Conservation (phyloP, 2,329 filamentous ascomycete species). For the Hypomyces perniciosus region DNA sequence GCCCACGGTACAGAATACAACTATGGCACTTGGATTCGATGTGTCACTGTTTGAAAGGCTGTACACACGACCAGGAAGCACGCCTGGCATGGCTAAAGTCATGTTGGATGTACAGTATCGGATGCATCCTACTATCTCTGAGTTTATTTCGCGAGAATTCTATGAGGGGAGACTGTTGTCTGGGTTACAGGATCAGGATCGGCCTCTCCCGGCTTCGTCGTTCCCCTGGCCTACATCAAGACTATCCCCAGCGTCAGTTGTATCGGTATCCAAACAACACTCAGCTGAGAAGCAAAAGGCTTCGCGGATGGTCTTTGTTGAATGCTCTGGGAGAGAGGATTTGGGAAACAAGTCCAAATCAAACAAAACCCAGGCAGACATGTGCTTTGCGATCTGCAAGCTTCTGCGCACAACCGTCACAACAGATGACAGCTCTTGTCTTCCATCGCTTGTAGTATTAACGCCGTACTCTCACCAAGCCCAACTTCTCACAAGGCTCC, state of each 20-base stretch:
- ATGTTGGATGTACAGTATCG: slow-evolving; percentile 42
- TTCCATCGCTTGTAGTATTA: slow-evolving; percentile 30
- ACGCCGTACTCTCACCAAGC: slow-evolving; percentile 36
- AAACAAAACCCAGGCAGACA: slow-evolving; percentile 31
- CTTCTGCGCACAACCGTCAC: slow-evolving; percentile 17
- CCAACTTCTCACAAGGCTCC: slow-evolving; percentile 23
- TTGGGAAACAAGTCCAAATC: slow-evolving; percentile 33
- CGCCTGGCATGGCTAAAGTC: slow-evolving; percentile 21
- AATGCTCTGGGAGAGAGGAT: slow-evolving; percentile 31
- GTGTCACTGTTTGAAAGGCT: slow-evolving; percentile 39
- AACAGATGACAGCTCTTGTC: background rate
- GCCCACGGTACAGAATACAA: slow-evolving; percentile 34
- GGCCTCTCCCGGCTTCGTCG: slow-evolving; percentile 15
- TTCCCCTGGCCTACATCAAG: slow-evolving; percentile 18
- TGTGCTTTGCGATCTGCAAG: slow-evolving; percentile 29
- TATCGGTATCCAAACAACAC: background rate
- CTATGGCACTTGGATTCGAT: slow-evolving; percentile 30
- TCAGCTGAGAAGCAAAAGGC: background rate
- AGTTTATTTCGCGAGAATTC: slow-evolving; percentile 35
- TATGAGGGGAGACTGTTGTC: slow-evolving; percentile 32
- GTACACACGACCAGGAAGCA: slow-evolving; percentile 19
- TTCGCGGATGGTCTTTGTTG: slow-evolving; percentile 28
- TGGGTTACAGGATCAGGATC: slow-evolving; percentile 19
- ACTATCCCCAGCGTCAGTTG: slow-evolving; percentile 2
- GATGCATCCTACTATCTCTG: slow-evolving; percentile 35